phyloP scores from a whole-genome alignment of 345 rosid genomes.

The Gossypium thurberi region DNA sequence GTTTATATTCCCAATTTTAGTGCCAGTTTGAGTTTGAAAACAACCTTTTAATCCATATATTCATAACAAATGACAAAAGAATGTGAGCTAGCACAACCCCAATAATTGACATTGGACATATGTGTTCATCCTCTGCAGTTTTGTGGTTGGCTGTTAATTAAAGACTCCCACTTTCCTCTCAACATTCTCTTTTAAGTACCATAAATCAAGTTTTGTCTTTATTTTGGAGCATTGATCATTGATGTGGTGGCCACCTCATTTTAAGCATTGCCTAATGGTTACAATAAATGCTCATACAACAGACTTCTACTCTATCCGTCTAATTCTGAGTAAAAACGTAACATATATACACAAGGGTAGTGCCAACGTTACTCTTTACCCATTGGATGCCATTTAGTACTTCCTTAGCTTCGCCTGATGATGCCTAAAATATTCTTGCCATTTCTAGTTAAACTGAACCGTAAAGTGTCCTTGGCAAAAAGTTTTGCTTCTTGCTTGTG shows the following conservation, averaged over 20 bases:
- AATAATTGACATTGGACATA: neutral
- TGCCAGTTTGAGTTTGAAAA: too few species aligned
- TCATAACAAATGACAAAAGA: too few species aligned
- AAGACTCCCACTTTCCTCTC: neutral
- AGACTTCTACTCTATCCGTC: neutral
- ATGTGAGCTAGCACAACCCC: neutral
- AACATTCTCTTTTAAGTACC: neutral
- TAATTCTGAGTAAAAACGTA: neutral
- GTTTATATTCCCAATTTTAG: too few species aligned
- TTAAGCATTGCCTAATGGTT: neutral
- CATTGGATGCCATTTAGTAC: neutral
- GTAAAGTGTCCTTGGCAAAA: neutral
- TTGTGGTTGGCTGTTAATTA: neutral
- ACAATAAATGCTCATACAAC: neutral
- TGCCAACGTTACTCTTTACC: neutral
- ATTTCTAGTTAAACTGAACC: neutral
- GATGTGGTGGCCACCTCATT: neutral
- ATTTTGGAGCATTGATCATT: neutral
- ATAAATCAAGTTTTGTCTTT: conserved; percentile 2
- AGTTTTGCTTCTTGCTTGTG: conserved; percentile 14
- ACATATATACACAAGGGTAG: neutral
- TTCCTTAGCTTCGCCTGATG: neutral
- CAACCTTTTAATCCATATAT: too few species aligned
- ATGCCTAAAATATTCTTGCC: neutral
- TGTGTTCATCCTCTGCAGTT: neutral